These are phyloP conservation scores for Ceratocystis lukuohia DNA, from an alignment of 2,329 filamentous ascomycete genomes.

Conservation along the genomic window DNA sequence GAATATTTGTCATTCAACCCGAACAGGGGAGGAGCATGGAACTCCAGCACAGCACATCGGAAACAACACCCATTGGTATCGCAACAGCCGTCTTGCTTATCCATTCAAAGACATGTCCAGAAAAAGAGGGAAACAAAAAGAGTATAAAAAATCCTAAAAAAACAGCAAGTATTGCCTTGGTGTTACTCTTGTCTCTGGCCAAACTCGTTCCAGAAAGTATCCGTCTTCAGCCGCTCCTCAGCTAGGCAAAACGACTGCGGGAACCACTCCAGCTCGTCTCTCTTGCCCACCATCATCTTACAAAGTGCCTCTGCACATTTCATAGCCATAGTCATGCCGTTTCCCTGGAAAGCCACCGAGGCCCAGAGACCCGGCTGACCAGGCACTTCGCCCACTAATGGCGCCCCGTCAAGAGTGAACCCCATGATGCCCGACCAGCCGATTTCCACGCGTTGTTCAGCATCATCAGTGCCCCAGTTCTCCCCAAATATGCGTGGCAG, in stretches of 20 bases:
- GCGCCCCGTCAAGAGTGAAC: constrained; percentile 39
- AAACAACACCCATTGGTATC: too few relatives aligned
- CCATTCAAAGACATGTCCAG: background rate
- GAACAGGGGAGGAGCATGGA: too few relatives aligned
- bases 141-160: too few relatives aligned
- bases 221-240: constrained; percentile 14
- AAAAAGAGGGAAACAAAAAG: background rate
- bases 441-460: constrained; percentile 30
- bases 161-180: background rate
- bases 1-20: background rate
- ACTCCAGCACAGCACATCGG: too few relatives aligned
- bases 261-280: constrained; percentile 36
- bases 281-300: constrained; percentile 35
- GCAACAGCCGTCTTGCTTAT: too few relatives aligned
- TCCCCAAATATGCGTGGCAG: constrained; percentile 39
- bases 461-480: constrained; percentile 32
- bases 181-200: background rate
- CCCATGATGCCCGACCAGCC: constrained; percentile 47
- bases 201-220: constrained; percentile 16
- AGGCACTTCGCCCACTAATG: constrained; percentile 38
- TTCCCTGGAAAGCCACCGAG: constrained; percentile 49
- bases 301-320: constrained; percentile 45
- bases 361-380: constrained; percentile 38
- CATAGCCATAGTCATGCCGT: constrained; percentile 53
- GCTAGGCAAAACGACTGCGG: constrained; percentile 33